These are phyloP conservation scores for Ceratocystiopsis minuta DNA, from an alignment of 2,329 filamentous ascomycete genomes.

Conservation along the genomic window DNA sequence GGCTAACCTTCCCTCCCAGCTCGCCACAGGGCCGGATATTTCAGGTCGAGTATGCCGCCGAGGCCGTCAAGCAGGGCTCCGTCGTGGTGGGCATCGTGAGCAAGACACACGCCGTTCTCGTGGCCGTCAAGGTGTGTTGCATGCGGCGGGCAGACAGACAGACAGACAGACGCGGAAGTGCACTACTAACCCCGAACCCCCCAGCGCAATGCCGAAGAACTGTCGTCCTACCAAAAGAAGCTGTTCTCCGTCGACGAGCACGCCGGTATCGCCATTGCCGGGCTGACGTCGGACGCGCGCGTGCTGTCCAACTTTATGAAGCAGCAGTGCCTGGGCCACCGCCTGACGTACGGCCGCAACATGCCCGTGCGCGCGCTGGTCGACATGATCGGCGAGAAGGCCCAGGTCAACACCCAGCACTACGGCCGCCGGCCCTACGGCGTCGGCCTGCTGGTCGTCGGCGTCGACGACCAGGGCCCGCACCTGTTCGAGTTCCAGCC, in stretches of 20 bases:
- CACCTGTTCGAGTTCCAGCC: slow-evolving; percentile 99
- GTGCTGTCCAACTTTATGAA: slow-evolving; percentile 99
- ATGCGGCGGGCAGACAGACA: no score
- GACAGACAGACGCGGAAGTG: no score
- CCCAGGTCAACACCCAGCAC: slow-evolving; percentile 93
- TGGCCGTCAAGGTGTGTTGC: slow-evolving; percentile 68
- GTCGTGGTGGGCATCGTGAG: slow-evolving; percentile 93
- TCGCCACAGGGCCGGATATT: slow-evolving; percentile 98
- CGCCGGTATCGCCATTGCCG: slow-evolving; percentile 86
- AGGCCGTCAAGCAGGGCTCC: slow-evolving; percentile 97
- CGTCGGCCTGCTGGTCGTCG: slow-evolving; percentile 79
- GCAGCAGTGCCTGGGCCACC: slow-evolving; percentile 89
- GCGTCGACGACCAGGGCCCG: slow-evolving; percentile 82
- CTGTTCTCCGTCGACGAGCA: slow-evolving; percentile 93
- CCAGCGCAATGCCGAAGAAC: slow-evolving; percentile 94
- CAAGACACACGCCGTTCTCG: slow-evolving; percentile 94
- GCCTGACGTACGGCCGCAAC: slow-evolving; percentile 86
- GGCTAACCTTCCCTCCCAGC: slow-evolving; percentile 30
- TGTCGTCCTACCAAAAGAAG: slow-evolving; percentile 99
- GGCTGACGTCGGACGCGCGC: slow-evolving; percentile 90
- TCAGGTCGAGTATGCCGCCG: slow-evolving; percentile 96
- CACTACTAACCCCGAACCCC: no score
- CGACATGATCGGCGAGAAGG: slow-evolving; percentile 83
- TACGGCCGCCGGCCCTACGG: slow-evolving; percentile 95
- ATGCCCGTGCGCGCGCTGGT: slow-evolving; percentile 84